Conservation (phyloP, 371 early-diverging fungal species). For the Mortierella sp. region DNA sequence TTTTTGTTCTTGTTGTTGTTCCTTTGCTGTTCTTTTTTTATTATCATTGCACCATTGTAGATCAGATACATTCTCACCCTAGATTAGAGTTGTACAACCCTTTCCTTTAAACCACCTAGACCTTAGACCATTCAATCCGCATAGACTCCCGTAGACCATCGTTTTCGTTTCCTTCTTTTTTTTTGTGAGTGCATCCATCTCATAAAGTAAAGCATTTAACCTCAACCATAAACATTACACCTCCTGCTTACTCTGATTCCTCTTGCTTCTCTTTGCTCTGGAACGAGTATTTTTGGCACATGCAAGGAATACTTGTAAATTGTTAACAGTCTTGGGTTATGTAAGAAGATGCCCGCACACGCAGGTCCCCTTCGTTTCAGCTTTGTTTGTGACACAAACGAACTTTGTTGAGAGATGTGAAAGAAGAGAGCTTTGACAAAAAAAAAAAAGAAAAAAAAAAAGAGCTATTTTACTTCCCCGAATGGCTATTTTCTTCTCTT, state of each 20-base stretch:
- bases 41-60: conserved; percentile 16
- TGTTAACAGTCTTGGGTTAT: not conserved
- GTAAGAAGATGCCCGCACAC: not conserved
- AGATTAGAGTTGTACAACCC: conserved; percentile 9
- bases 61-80: conserved; percentile 13
- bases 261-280: not conserved
- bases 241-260: too few species aligned
- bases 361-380: not conserved
- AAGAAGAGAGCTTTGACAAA: too few species aligned
- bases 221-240: too few species aligned
- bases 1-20: not conserved
- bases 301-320: too few species aligned
- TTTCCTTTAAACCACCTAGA: not conserved
- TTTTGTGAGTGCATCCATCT: not conserved
- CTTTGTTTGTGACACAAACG: not conserved
- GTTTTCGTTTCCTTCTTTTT: too few species aligned
- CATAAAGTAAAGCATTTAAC: too few species aligned
- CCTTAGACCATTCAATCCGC: not conserved
- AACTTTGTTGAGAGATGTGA: not conserved
- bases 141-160: not conserved
- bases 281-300: too few species aligned
- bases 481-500: not conserved
- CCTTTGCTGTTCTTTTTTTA: not conserved
- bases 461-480: not conserved
- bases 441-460: not conserved